These are phyloP conservation scores for Penicillium decumbens DNA, from an alignment of 2,329 filamentous ascomycete genomes.

Conservation along the genomic window DNA sequence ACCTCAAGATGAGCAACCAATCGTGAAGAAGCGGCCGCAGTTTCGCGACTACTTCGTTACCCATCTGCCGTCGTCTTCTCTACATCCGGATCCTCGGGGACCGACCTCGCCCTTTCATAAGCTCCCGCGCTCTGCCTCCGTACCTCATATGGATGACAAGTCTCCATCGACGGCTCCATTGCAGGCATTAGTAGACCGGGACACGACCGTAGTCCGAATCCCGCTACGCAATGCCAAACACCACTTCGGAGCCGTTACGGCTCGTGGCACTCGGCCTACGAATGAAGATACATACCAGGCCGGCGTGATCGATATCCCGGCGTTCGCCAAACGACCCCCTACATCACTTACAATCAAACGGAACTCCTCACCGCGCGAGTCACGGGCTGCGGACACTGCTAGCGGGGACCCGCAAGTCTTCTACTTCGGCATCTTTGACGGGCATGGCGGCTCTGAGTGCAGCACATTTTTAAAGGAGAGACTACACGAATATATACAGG, in stretches of 20 bases:
- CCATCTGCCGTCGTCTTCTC: constrained; percentile 84
- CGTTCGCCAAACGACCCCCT: constrained; percentile 81
- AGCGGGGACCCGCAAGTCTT: constrained; percentile 93
- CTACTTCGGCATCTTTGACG: constrained; percentile 95
- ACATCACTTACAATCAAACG: constrained; percentile 52
- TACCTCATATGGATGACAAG: constrained; percentile 61
- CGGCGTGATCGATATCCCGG: constrained; percentile 85
- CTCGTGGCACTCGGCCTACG: constrained; percentile 75
- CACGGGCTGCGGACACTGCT: constrained; percentile 66
- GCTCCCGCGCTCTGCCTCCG: constrained; percentile 77
- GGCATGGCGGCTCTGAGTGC: constrained; percentile 86
- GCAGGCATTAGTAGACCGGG: constrained; percentile 62
- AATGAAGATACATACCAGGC: constrained; percentile 96
- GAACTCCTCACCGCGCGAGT: constrained; percentile 48
- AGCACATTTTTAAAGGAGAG: constrained; percentile 79
- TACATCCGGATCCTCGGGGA: constrained; percentile 76
- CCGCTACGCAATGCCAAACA: constrained; percentile 91
- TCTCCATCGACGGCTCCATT: constrained; percentile 53
- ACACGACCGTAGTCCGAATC: constrained; percentile 91
- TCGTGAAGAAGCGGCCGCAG: constrained; percentile 40
- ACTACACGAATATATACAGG: constrained; percentile 83
- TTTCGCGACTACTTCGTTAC: constrained; percentile 99
- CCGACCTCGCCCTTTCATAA: constrained; percentile 69
- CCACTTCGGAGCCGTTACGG: constrained; percentile 78
- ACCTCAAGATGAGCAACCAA: constrained; percentile 9